Base-by-base conservation (phyloP, 1,284 basidiomycete species). In the Pulveroboletus sp. region DNA sequence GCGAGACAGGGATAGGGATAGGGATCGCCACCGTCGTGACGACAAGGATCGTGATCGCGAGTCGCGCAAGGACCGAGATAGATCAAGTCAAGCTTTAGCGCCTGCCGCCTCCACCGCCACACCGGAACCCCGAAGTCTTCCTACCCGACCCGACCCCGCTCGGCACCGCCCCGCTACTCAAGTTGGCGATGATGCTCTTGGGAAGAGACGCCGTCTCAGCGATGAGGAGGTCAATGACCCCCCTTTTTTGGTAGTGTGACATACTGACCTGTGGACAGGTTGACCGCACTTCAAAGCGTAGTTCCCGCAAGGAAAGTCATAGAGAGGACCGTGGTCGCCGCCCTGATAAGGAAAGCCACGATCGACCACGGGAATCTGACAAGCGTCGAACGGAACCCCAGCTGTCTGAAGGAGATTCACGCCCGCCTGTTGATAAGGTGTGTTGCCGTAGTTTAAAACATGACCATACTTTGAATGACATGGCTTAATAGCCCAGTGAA, bases 281-380 rank as follows among this genome's bases (percentile, higher is more conserved):
- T 57, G 89, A 91, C 53, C 81, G 89, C 58, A 77, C 78, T 44
- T 80, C 83, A 15, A 91, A 91, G 67, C 84, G 88, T 35, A 80
- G 81, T 53, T 86, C 87, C 57, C 83, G 89, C 48, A 88, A 87
- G 66, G 88, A 90, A 9, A 73, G 80, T 32, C 85, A 89, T 64
- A 81, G 87, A 54, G 88, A 90, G 56, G 88, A 90, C 36, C 78
- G 87, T 40, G 73, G 72, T 59, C 81, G 86, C 35, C 80, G 87
- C 44, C 75, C 78, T n/a, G 87, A 89, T 45, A 88, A 88, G 68
- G 87, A 88, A 36, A 71, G 77, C 17, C 80, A 84, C 56, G 87
- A 89, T 24, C 77, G 86, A 56, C 73, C 68, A 24, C 79, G 85
- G 45, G 87, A 89, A 17, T 80, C 83, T 3, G 87, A 91, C 52